A percentile compares a stretch with the other conserved stretches of the same genome.
Conservation (phyloP, 2,329 filamentous ascomycete species). For the Trichophyton simii region DNA sequence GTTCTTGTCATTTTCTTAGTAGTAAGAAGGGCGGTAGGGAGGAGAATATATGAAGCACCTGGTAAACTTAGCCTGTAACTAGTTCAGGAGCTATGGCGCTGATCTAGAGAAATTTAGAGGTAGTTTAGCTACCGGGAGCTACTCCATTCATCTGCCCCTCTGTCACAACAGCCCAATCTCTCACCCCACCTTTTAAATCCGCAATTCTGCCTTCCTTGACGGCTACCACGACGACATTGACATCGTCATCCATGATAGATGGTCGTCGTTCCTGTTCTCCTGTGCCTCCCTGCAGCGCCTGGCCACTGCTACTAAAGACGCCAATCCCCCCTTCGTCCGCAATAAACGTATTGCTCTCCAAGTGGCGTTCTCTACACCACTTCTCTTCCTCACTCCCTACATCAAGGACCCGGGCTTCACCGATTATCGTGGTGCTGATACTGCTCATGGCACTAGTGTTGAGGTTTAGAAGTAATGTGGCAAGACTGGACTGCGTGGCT, state of each 20-base stretch:
- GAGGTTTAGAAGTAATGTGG: conserved; percentile 73
- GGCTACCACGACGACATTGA: conserved; percentile 73
- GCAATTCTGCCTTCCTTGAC: conserved; percentile 78
- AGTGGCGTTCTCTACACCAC: conserved; percentile 70
- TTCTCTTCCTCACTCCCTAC: conserved; percentile 66
- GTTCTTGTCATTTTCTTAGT: too few relatives aligned
- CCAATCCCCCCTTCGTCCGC: conserved; percentile 33
- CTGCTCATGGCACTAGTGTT: conserved; percentile 78
- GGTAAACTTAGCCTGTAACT: too few relatives aligned
- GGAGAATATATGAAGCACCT: too few relatives aligned
- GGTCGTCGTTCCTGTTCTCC: conserved; percentile 34
- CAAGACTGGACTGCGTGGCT: conserved; percentile 57
- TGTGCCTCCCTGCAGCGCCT: conserved; percentile 15
- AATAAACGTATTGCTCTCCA: conserved; percentile 85
- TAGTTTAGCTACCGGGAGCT: background rate
- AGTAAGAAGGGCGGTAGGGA: too few relatives aligned
- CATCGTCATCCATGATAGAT: conserved; percentile 55
- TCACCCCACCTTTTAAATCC: conserved; percentile 89
- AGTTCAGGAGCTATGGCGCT: too few relatives aligned
- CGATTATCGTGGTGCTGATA: conserved; percentile 89
- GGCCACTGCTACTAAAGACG: conserved; percentile 25
- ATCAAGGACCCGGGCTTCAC: conserved; percentile 62
- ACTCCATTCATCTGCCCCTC: conserved; percentile 14
- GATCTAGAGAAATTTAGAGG: too few relatives aligned
- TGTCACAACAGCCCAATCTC: conserved; percentile 52